Base-by-base conservation (phyloP, 2,329 filamentous ascomycete genomes). In the Aspergillus phoenicis region DNA sequence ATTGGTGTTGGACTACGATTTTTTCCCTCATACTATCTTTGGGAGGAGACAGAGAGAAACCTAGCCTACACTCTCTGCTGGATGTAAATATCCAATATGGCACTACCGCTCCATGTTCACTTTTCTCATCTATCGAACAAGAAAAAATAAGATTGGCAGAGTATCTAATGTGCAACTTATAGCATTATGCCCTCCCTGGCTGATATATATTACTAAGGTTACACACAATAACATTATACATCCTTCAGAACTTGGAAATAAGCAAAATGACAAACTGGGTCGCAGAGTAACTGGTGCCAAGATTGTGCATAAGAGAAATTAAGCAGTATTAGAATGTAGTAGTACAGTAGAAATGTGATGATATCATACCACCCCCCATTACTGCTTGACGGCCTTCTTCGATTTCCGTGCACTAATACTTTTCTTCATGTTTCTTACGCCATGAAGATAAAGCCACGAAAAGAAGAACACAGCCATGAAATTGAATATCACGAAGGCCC, bases 401-500 rank as follows among this genome's bases (percentile, higher is more conserved):
- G 73, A 67, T 65, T 68, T 75, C 43, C 70, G 66, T 8, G 62
- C 64, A 64, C 74, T 74, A 24, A 76, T n/a, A 70, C 68, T 71
- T 30, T 66, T 67, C 65, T 71, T 77, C 30, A 74, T 53, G 53
- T 70, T 64, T 7, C 67, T 65, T 15, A 71, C 52, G 0, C 77
- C 77, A 58, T 75, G 73, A 6, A 87, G 74, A 70, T 85, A 86
- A 1, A 86, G 63, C 82, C 83, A 86, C 0, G 81, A 84, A 64
- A 82, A 80, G 8, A 78, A 38, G 61, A 84, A 85, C 7, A 86
- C 81, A 0, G 81, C 72, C 0, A 73, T 65, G 59, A 87, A 90
- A 63, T 91, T 90, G 69, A 90, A 90, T 1, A 83, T 71, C 20
- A 88, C 84, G 67, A 85, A 91, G 0, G 79, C 85, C 71, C 82